A percentile compares a stretch with the other conserved stretches of the same genome.
phyloP scores from a whole-genome alignment of 2,329 filamentous ascomycete genomes.

The Nakataea oryzae region DNA sequence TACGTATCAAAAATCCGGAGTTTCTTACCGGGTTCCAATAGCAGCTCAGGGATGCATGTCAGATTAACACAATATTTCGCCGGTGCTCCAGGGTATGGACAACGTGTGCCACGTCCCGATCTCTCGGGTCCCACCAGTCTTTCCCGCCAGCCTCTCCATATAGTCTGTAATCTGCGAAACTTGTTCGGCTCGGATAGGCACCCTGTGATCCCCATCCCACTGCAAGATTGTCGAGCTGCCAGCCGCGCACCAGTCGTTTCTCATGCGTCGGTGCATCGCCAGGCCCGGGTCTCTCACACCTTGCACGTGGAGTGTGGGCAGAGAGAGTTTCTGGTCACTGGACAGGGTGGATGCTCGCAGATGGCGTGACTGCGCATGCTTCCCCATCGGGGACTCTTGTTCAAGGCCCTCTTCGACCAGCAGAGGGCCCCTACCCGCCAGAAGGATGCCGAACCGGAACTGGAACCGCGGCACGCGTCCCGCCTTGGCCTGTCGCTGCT shows the following conservation, averaged over 20 bases:
- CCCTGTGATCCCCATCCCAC: constrained; percentile 63
- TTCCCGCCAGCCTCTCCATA: no score
- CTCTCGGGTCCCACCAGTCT: no score
- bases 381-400: constrained; percentile 32
- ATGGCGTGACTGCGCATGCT: constrained; percentile 18
- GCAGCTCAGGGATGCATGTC: no score
- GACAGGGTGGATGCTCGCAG: constrained; percentile 21
- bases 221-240: constrained; percentile 48
- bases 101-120: no score
- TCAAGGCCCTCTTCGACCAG: constrained; percentile 10
- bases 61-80: no score
- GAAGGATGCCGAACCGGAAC: constrained; percentile 19
- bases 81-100: no score
- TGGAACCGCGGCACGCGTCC: background rate
- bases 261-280: constrained; percentile 42
- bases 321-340: constrained; percentile 29
- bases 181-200: constrained; percentile 59
- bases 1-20: no score
- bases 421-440: constrained; percentile 19
- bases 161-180: constrained; percentile 23
- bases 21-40: no score
- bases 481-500: background rate
- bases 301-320: constrained; percentile 60
- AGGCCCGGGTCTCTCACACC: constrained; percentile 51
- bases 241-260: constrained; percentile 48